These are phyloP conservation scores for Cyclotella kingstonii DNA, from an alignment of 108 stramenopile genomes.

Conservation along the genomic window DNA sequence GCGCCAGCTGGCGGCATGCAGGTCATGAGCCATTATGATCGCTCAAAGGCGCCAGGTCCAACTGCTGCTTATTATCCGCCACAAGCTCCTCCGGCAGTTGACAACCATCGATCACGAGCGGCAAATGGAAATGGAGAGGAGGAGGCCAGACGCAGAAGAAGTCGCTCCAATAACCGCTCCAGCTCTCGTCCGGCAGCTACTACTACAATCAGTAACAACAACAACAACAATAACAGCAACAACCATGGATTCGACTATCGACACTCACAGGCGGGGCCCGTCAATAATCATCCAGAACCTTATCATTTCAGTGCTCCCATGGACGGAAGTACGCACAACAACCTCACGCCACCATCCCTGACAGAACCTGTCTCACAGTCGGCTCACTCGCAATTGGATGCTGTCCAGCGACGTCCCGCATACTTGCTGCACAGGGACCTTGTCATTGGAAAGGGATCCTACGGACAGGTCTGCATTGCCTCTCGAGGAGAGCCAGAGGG, in stretches of 20 bases:
- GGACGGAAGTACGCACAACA: slow-evolving; percentile 11
- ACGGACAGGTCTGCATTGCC: slow-evolving; percentile 92
- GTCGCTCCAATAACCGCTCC: slow-evolving; percentile 12
- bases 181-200: neutral
- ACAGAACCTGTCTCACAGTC: slow-evolving; percentile 14
- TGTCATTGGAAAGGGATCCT: slow-evolving; percentile 89
- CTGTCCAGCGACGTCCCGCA: slow-evolving; percentile 71
- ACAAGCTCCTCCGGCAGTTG: slow-evolving; percentile 10
- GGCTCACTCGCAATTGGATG: slow-evolving; percentile 26
- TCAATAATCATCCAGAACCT: slow-evolving; percentile 3
- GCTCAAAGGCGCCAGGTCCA: slow-evolving; percentile 1
- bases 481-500: slow-evolving; percentile 83
- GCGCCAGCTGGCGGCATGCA: slow-evolving; percentile 24
- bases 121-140: slow-evolving; percentile 15
- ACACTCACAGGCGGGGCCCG: neutral
- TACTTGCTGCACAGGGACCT: slow-evolving; percentile 87
- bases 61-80: slow-evolving; percentile 7
- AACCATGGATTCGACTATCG: neutral
- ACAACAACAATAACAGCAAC: slow-evolving; percentile 5
- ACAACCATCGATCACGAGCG: neutral
- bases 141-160: slow-evolving; percentile 13
- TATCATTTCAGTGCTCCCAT: slow-evolving; percentile 7
- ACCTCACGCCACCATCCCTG: slow-evolving; percentile 28
- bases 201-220: slow-evolving; percentile 3
- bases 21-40: slow-evolving; percentile 30